Evolutionary conservation across 345 rosid species (phyloP), one percentile per base, ranked within the genome.

Genomic region (Eucalyptus marginata): DNA sequence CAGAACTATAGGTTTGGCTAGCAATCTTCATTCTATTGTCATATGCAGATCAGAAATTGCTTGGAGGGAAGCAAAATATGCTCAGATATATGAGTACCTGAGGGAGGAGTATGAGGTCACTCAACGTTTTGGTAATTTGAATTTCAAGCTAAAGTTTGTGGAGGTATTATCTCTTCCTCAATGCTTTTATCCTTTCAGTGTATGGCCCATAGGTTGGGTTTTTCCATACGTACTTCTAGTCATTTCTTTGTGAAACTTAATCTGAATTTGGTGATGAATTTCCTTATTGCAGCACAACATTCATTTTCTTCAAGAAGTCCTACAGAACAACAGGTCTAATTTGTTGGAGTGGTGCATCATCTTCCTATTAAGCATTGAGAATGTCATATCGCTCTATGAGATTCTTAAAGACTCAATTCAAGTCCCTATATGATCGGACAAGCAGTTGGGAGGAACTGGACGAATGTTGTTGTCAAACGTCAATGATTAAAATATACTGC

Each of bases 61-160:
- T 91, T 97, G 99, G 99, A 95, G 97, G 90, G 96, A 96, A 92
- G 99, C 98, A 68, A 97, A 95, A 91, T 96, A 96, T 91, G 97
- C 98, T 90, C 98, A 93, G 91, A 97, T 96, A 93, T 92, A 94
- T 5, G 99, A 97, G 92, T 97, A 95, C 93, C 95, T 96, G 54
- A 92, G 96, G 91, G 99, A 97, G 92, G 99, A 97, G 93, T 97
- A 94, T 49, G 98, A 97, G 91, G 96, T 97, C 49, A 95, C 97
- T 59, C 99, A 97, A 90, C 96, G 99, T 87, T 96, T 97, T 49
- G 97, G 98, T 89, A 96, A 95, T 91, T 90, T 97, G 84, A 96
- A 96, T 94, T 92, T 95, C 94, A 97, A 96, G 91, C 93, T 97
- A 89, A 97, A 96, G 91, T 97, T 97, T 92, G 96, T 97, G 71